Evolutionary conservation across 1,284 basidiomycete genomes (phyloP).

Genomic region (Calocybe gambosa): DNA sequence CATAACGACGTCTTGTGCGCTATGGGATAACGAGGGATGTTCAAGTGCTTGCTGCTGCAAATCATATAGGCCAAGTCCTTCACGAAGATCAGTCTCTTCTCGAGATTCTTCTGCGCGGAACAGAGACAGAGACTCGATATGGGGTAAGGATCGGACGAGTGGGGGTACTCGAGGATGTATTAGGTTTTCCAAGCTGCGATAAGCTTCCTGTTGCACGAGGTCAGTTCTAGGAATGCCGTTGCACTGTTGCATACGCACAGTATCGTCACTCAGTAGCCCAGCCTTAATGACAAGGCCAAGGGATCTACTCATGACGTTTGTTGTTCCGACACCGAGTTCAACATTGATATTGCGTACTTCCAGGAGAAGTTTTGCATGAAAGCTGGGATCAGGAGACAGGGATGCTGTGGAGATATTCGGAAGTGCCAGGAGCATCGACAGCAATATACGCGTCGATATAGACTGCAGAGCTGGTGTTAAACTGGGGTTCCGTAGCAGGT

Average conservation of each 20-base stretch:
- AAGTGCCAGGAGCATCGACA: constrained; percentile 53
- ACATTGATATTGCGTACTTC: constrained; percentile 43
- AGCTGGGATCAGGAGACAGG: constrained; percentile 46
- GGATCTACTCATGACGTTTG: constrained; percentile 52
- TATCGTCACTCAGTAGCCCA: constrained; percentile 18
- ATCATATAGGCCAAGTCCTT: constrained; percentile 32
- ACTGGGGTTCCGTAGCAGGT: constrained; percentile 42
- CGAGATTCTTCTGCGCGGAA: constrained; percentile 54
- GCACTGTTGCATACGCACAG: constrained; percentile 20
- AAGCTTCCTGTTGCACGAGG: constrained; percentile 13
- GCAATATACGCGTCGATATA: constrained; percentile 48
- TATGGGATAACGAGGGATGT: constrained; percentile 11
- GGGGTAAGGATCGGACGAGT: constrained; percentile 61
- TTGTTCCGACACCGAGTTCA: constrained; percentile 47
- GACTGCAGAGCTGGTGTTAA: constrained; percentile 52
- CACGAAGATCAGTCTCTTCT: constrained; percentile 48
- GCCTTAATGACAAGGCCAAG: constrained; percentile 45
- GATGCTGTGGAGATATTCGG: constrained; percentile 47
- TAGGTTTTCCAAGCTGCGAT: constrained; percentile 52
- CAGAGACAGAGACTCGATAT: constrained; percentile 53
- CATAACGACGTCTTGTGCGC: constrained; percentile 21
- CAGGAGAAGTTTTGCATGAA: constrained; percentile 38
- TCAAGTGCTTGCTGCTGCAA: background rate
- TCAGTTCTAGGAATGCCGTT: background rate
- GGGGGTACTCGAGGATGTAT: constrained; percentile 75